Conservation (phyloP, 2,329 filamentous ascomycete genomes). For the Xylaria sp. region DNA sequence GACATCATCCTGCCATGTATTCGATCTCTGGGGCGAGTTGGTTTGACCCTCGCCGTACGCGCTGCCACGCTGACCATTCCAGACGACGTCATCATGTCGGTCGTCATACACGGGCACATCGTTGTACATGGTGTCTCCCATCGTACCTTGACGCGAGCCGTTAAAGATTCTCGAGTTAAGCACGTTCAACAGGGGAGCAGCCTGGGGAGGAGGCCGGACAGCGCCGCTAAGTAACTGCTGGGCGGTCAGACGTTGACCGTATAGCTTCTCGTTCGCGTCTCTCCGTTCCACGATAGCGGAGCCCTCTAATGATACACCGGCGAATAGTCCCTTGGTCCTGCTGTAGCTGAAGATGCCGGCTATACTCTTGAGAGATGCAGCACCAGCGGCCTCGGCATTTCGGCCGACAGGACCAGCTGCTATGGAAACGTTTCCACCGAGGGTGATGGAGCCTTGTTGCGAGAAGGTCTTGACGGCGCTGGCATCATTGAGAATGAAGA, state of each 20-base stretch:
- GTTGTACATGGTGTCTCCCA: slow-evolving; percentile 81
- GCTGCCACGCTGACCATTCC: slow-evolving; percentile 78
- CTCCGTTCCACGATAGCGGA: slow-evolving; percentile 92
- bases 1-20: slow-evolving; percentile 79
- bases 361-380: slow-evolving; percentile 87
- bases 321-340: slow-evolving; percentile 97
- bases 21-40: slow-evolving; percentile 65
- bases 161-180: slow-evolving; percentile 87
- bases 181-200: slow-evolving; percentile 84
- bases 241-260: slow-evolving; percentile 84
- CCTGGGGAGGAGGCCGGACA: slow-evolving; percentile 80
- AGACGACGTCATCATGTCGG: slow-evolving; percentile 81
- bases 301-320: slow-evolving; percentile 93
- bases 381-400: slow-evolving; percentile 95
- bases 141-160: slow-evolving; percentile 62
- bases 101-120: slow-evolving; percentile 91
- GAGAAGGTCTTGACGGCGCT: slow-evolving; percentile 92
- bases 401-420: slow-evolving; percentile 93
- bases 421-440: slow-evolving; percentile 96
- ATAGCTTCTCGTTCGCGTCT: slow-evolving; percentile 97
- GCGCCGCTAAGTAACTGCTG: slow-evolving; percentile 81
- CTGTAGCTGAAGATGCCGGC: slow-evolving; percentile 96
- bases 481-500: slow-evolving; percentile 96
- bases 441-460: slow-evolving; percentile 87
- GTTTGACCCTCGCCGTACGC: slow-evolving; percentile 61